Base-by-base conservation (phyloP, 2,329 filamentous ascomycete species). In the Nemania sp. region DNA sequence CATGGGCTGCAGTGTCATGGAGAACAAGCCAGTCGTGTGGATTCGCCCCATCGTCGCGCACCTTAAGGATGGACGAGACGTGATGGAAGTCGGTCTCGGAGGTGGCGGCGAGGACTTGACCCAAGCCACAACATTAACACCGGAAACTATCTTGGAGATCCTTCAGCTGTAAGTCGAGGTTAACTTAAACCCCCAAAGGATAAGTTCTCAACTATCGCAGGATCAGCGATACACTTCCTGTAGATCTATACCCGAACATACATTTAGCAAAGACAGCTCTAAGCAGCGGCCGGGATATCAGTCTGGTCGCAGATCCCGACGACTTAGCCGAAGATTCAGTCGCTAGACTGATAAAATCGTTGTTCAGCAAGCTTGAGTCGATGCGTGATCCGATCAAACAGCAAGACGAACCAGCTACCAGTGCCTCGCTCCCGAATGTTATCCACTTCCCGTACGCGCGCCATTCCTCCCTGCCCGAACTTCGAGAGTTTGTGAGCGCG, bases 381-480 rank as follows among this genome's bases (percentile, higher is more conserved):
- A 67, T 62, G 47, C 57, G n/a, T 10, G 65, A 68, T 22, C 70
- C 67, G 5, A 67, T 70, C 20, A 64, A 62, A n/a, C 62, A 71
- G n/a, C 11, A 38, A 24, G 55, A 64, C 13, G 53, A 56, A 15
- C 18, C 15, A 6, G 35, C 8, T 6, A 26, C 54, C 0, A 38
- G 58, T 20, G 3, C 52, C 1, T 10, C 41, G 0, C 75, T 87
- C 1, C 80, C 85, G 0, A 80, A 73, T 13, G 75, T 75, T 0
- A 87, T 90, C 2, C 81, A 77, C 0, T 98, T 97, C 72, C 93
- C 94, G 0, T 98, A 94, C 76, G 95, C 95, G 0, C 88, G 95
- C 0, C 95, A 98, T 78, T 97, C 95, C 0, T 97, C 93, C 0
- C 95, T 96, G 68, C 82, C 84, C 0, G 95, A 98, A 77, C 85